phyloP scores from a whole-genome alignment of 2,329 filamentous ascomycete genomes.

The Intubia oerlemansii region DNA sequence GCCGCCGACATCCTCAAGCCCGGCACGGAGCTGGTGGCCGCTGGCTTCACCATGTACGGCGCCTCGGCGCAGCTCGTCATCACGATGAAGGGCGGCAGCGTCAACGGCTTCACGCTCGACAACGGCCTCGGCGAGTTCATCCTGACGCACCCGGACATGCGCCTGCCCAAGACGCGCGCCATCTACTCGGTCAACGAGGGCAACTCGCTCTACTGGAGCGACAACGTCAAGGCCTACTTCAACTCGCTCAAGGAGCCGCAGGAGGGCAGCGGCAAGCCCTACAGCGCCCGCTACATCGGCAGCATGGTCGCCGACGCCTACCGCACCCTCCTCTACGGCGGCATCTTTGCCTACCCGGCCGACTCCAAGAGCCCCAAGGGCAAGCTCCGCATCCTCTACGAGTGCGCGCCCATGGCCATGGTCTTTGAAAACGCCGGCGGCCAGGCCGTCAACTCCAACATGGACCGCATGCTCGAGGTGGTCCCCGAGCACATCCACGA shows the following conservation, averaged over 20 bases:
- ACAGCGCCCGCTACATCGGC: constrained; percentile 87
- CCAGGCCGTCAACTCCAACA: constrained; percentile 75
- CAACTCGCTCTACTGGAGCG: constrained; percentile 92
- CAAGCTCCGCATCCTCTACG: constrained; percentile 91
- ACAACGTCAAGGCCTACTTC: constrained; percentile 72
- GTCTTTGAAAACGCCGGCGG: constrained; percentile 96
- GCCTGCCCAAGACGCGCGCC: constrained; percentile 52
- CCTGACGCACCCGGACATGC: constrained; percentile 89
- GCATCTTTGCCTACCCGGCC: constrained; percentile 91
- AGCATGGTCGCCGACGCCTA: constrained; percentile 98
- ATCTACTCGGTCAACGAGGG: constrained; percentile 99
- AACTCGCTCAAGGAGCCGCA: constrained; percentile 67
- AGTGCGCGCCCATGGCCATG: constrained; percentile 98
- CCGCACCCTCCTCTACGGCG: constrained; percentile 82
- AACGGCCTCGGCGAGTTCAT: constrained; percentile 97
- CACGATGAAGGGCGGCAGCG: constrained; percentile 78
- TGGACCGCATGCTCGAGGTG: constrained; percentile 76
- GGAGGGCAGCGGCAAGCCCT: constrained; percentile 53
- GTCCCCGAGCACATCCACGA: constrained; percentile 89
- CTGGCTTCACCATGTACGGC: constrained; percentile 99
- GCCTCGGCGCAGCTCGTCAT: constrained; percentile 91
- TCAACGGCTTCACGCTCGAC: constrained; percentile 97
- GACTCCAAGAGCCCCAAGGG: constrained; percentile 98
- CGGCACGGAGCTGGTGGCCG: constrained; percentile 76
- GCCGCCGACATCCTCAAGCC: constrained; percentile 77